A percentile compares a stretch with the other conserved stretches of the same genome.
These are phyloP conservation scores for Aspergillus nanangensis DNA, from an alignment of 495 filamentous ascomycete species.

Conservation along the genomic window DNA sequence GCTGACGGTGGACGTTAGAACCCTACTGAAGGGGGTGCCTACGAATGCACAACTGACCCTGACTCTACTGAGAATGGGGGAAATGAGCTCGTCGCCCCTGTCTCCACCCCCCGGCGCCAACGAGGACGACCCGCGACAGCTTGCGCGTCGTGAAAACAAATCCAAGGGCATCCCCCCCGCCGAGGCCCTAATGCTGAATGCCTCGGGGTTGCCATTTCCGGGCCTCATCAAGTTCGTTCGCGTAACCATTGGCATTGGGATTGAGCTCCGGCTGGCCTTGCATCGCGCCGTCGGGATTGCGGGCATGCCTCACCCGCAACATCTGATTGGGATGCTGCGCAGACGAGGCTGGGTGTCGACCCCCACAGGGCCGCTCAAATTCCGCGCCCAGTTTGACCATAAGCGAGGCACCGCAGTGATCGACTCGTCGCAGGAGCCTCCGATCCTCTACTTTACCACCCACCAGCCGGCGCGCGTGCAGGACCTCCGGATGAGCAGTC, in stretches of 20 bases:
- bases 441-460: not conserved
- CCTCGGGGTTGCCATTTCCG: not conserved
- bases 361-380: not conserved
- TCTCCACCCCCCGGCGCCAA: not conserved
- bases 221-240: not conserved
- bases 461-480: not conserved
- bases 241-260: not conserved
- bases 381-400: not conserved
- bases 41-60: not conserved
- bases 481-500: not conserved
- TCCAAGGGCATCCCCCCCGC: not conserved
- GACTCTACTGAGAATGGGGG: not conserved
- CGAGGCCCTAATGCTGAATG: not conserved
- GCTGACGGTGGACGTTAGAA: no score
- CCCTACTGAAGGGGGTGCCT: not conserved
- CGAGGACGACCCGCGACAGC: not conserved
- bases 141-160: not conserved
- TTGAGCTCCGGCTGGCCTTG: not conserved
- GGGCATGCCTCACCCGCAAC: not conserved
- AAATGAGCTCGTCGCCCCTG: not conserved
- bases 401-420: not conserved
- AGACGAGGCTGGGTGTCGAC: not conserved
- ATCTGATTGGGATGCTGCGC: not conserved
- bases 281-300: not conserved
- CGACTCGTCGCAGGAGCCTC: not conserved